Conservation (phyloP, 352 stramenopile species). For the Pythium pyrilobum region DNA sequence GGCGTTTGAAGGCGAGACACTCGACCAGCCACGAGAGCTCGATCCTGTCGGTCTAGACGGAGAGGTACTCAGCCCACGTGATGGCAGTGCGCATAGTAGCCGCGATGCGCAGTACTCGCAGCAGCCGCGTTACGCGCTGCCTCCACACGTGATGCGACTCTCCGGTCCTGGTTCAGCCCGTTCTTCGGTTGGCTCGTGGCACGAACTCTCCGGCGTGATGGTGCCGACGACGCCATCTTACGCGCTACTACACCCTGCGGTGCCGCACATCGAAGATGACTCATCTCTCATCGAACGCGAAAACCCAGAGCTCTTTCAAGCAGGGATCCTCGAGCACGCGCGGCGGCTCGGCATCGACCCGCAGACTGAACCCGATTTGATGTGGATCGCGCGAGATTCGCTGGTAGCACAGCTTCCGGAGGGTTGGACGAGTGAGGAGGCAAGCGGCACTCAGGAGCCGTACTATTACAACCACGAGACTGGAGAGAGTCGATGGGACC, state of each 20-base stretch:
- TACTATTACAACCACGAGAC: constrained; percentile 83
- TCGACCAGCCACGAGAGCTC: too few relatives aligned
- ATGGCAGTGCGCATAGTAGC: too few relatives aligned
- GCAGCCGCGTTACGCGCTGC: neutral
- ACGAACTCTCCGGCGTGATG: constrained; percentile 6
- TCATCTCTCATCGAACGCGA: constrained; percentile 48
- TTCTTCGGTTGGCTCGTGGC: constrained; percentile 4
- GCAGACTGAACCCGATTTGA: constrained; percentile 36
- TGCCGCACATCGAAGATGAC: constrained; percentile 26
- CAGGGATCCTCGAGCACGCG: constrained; percentile 69
- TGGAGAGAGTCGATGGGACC: constrained; percentile 79
- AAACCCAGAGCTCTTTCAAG: constrained; percentile 65
- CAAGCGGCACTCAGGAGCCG: constrained; percentile 45
- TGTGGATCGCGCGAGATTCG: constrained; percentile 76
- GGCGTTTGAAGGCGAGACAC: constrained; percentile 30
- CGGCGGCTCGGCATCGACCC: constrained; percentile 66
- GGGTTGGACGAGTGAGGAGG: constrained; percentile 64
- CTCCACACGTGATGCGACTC: neutral
- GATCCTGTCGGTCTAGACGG: too few relatives aligned
- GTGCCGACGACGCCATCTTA: constrained; percentile 9
- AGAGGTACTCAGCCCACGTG: too few relatives aligned
- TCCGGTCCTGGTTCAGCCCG: neutral
- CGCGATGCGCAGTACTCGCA: neutral
- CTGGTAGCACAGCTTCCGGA: constrained; percentile 63
- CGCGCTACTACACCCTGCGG: neutral